Evolutionary conservation across 2,329 filamentous ascomycete species (phyloP), one percentile per base, ranked within the genome.

Genomic region (Nothophoma quercina): DNA sequence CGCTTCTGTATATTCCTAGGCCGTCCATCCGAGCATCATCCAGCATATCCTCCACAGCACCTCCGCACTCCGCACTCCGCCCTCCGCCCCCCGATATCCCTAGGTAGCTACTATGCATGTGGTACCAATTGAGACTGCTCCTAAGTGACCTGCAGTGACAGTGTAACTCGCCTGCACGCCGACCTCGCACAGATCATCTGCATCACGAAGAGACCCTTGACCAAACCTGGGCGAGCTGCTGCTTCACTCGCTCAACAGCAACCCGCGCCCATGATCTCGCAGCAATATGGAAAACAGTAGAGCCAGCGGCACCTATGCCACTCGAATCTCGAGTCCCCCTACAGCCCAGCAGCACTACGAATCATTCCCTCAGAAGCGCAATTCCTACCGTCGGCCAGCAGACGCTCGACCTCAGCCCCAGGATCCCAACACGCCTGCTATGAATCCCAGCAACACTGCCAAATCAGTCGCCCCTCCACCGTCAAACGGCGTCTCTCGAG

Each of bases 331-430:
- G 21, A 53, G 50, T 16, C 50, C 50, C 16, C 63, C 62, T 10
- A 45, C 60, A 23, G 59, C 64, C 13, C 65, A 64, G 30, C 60
- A 66, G 19, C 52, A 60, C 1, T 59, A 68, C 34, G 65, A 73
- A 19, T n/a, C 52, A 41, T 71, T 69, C 51, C 58, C 67, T 3
- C 69, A 68, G 50, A 73, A 65, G 56, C 69, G 69, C 47, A 57
- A 60, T 43, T 69, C 68, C 29, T 70, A 73, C 41, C 67, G 69
- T 32, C 67, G 71, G 8, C 68, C 70, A 16, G 55, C 60, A 32
- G 67, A 71, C 44, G 59, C 66, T 6, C 70, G 70, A 26, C 63
- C 70, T 34, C 55, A 61, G 30, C 51, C 57, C 43, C 46, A 56
- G 19, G 56, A 61, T n/a, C 19, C 56, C 43, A 45, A 36, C 30